These are phyloP conservation scores for Marasmius oreades DNA, from an alignment of 1,284 basidiomycete species.

Conservation along the genomic window DNA sequence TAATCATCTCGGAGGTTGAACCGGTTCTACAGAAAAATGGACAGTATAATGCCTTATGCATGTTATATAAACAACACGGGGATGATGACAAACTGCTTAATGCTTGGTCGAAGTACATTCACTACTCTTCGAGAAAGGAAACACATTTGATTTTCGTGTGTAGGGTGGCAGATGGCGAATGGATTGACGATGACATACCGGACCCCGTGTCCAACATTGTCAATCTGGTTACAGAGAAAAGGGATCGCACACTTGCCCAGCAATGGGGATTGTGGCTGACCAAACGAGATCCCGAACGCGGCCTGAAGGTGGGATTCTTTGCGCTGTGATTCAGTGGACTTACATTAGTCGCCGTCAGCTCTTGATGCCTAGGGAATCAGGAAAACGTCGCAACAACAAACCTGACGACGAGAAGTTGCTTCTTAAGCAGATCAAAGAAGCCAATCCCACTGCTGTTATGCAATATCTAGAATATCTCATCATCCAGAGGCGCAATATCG, in stretches of 20 bases:
- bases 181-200: conserved; percentile 58
- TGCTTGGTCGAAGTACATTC: conserved; percentile 66
- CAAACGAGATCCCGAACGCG: conserved; percentile 63
- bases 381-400: conserved; percentile 43
- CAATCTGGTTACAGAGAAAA: conserved; percentile 54
- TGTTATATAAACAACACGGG: conserved; percentile 57
- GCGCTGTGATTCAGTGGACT: conserved; percentile 1
- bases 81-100: conserved; percentile 62
- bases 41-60: conserved; percentile 63
- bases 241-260: conserved; percentile 60
- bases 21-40: conserved; percentile 47
- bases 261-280: conserved; percentile 83
- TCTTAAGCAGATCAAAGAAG: conserved; percentile 51
- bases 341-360: conserved; percentile 35
- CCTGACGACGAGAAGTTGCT: conserved; percentile 56
- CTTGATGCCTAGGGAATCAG: conserved; percentile 47
- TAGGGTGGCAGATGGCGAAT: conserved; percentile 72
- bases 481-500: conserved; percentile 62
- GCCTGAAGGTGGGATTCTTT: conserved; percentile 57
- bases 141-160: conserved; percentile 4
- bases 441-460: conserved; percentile 56
- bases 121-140: not conserved
- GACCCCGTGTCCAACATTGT: conserved; percentile 74
- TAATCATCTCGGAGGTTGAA: conserved; percentile 66
- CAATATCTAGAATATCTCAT: conserved; percentile 81